A percentile compares a stretch with the other conserved stretches of the same genome.
phyloP scores from a whole-genome alignment of 2,329 filamentous ascomycete species.

The Paecilomyces sp. region DNA sequence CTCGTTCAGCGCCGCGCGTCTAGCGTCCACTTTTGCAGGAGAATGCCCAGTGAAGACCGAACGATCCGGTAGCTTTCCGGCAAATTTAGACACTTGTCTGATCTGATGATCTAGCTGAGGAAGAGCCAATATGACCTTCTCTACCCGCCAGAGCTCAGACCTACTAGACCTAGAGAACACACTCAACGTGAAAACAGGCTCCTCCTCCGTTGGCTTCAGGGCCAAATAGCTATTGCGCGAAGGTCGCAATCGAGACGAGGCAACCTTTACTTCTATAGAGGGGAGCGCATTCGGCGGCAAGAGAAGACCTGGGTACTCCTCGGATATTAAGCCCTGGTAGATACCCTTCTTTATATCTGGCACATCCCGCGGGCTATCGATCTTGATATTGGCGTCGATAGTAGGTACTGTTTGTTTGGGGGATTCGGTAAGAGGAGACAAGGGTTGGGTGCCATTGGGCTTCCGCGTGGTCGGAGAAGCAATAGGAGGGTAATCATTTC shows the following conservation, averaged over 20 bases:
- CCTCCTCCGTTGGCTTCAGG: conserved; percentile 74
- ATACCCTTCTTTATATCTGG: conserved; percentile 42
- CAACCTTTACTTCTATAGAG: conserved; percentile 77
- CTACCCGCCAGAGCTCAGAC: conserved; percentile 79
- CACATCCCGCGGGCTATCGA: conserved; percentile 25
- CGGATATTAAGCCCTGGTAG: conserved; percentile 70
- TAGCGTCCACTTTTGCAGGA: conserved; percentile 84
- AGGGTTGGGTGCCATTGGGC: conserved; percentile 5
- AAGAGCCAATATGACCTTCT: conserved; percentile 81
- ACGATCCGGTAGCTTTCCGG: conserved; percentile 72
- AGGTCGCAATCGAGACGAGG: conserved; percentile 90
- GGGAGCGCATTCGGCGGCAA: conserved; percentile 83
- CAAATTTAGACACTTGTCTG: conserved; percentile 65
- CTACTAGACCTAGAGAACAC: conserved; percentile 63
- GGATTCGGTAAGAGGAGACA: conserved; percentile 11
- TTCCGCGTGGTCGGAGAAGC: conserved; percentile 36
- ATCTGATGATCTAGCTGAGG: conserved; percentile 75
- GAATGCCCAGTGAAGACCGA: conserved; percentile 86
- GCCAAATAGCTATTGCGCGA: conserved; percentile 79
- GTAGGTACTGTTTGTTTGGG: conserved; percentile 20
- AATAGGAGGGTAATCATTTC: conserved; percentile 51
- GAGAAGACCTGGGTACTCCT: conserved; percentile 79
- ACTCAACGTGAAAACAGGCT: conserved; percentile 88
- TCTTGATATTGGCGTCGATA: conserved; percentile 29
- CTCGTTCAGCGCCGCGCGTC: conserved; percentile 68